A percentile compares a stretch with the other conserved stretches of the same genome.
These are phyloP conservation scores for Lachancea kluyveri DNA, from an alignment of 805 yeast genomes.

Conservation along the genomic window DNA sequence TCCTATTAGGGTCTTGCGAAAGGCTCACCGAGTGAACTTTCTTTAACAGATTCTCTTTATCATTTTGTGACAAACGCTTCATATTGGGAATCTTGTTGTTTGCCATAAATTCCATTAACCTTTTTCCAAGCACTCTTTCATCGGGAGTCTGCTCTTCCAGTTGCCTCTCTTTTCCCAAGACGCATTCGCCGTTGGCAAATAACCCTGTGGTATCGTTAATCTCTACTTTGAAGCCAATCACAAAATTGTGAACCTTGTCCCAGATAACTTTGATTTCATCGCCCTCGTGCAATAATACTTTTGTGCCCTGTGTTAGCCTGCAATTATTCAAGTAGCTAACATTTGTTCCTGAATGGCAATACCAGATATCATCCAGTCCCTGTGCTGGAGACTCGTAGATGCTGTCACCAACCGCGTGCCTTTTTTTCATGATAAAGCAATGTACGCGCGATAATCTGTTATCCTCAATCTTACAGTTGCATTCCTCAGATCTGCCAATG, in stretches of 20 bases:
- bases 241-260: conserved; percentile 48
- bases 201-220: conserved; percentile 60
- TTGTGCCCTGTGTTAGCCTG: conserved; percentile 55
- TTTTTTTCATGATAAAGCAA: conserved; percentile 57
- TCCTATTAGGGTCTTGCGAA: conserved; percentile 24
- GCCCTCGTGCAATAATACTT: conserved; percentile 53
- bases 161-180: conserved; percentile 11
- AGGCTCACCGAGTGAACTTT: conserved; percentile 23
- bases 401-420: conserved; percentile 54
- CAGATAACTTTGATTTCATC: conserved; percentile 62
- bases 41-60: conserved; percentile 10
- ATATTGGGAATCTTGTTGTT: not conserved
- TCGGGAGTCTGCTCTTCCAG: conserved; percentile 20
- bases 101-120: conserved; percentile 19
- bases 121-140: conserved; percentile 18
- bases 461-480: conserved; percentile 60
- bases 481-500: conserved; percentile 65
- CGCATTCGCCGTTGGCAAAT: conserved; percentile 42
- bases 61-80: too few relatives aligned
- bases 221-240: conserved; percentile 46
- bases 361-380: conserved; percentile 71
- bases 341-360: conserved; percentile 74
- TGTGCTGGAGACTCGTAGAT: conserved; percentile 68
- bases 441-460: conserved; percentile 80
- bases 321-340: conserved; percentile 65